Evolutionary conservation across 805 yeast species (phyloP), one percentile per base, ranked within the genome.

Genomic region (Cyberlindnera maritima): DNA sequence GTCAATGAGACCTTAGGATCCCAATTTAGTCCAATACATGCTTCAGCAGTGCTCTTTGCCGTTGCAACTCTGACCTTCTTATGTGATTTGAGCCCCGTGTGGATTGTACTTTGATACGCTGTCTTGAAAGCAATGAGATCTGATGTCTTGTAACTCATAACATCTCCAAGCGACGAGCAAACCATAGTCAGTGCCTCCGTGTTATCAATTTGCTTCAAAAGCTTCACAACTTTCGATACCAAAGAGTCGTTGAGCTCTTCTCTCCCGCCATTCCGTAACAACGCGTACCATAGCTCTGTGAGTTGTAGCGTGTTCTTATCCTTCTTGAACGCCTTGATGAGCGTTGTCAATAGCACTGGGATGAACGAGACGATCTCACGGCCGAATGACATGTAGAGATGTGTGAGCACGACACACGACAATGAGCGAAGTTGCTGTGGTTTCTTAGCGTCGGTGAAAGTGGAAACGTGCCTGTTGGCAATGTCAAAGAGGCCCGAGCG

Each of bases 11-110:
- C 46, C 11, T 41, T 52, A 39, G 63, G 53, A 39, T 54, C 51
- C 43, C 64, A 65, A 0, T 47, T 18, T 2, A 36, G 41, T 1
- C 10, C 11, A 2, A 42, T n/a, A 14, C 72, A 36, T 1, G 69
- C 53, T 36, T 71, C 73, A 0, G 73, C 70, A 11, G 71, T 25
- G 1, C 66, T 45, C 33, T 60, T 65, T 1, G 73, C 70, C 0
- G 71, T 60, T 2, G 46, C 23, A 9, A 47, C 33, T 46, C 66
- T 53, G 6, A 59, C 48, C 33, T 41, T 43, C 39, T 44, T 53
- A 41, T 63, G 52, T 26, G 23, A 23, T 25, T 41, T 39, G n/a
- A 45, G 62, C 40, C 46, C 70, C 41, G 8, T 37, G 37, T 48
- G 61, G 55, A 52, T 36, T 1, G 25, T 7, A 2, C 44, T 32